Evolutionary conservation across 306 rosid species (phyloP), one percentile per base, ranked within the genome.

Genomic region (Boehmeria nivea): DNA sequence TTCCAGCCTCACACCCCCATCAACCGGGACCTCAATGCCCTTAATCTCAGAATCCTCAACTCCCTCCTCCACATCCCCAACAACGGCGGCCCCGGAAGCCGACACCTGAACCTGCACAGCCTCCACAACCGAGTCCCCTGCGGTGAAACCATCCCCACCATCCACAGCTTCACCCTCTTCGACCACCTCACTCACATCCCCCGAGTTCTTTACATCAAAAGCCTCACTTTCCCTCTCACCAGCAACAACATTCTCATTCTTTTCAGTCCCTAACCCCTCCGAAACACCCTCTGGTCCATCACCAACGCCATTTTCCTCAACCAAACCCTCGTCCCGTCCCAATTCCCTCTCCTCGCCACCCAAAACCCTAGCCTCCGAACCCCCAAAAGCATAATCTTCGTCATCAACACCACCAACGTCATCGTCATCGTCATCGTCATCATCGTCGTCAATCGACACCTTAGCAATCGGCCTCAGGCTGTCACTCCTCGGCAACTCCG

Each of bases 381-480:
- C 65, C 19, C n/a, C 70, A 6, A 22, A 61, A 22, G 57, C 86
- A 0, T 57, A 62, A 2, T 55, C 69, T 1, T 12, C 60, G 8
- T 67, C 83, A n/a, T n/a, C n/a, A n/a, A n/a, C n/a, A n/a, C n/a
- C n/a, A n/a, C n/a, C n/a, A n/a, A n/a, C n/a, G 1, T 70, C 77
- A 3, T 77, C 89, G 23, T 84, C 95, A 13, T 37, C 0, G 84
- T 59, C 18, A 77, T 72, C 72, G 4, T 12, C 60, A 9, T 67
- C 83, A 0, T 74, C 77, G 2, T 77, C 89, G 21, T 87, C 95
- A 13, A 24, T 37, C 0, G 84, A 66, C 13, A 77, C 74, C 70
- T 75, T 72, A 23, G 86, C 82, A 68, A 72, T 53, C 16, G 91
- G 84, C 70, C 82, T 65, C 54, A 43, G 68, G 6, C 78, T 66